Base-by-base conservation (phyloP, 75 land plant species). In the Gnetum montanum region DNA sequence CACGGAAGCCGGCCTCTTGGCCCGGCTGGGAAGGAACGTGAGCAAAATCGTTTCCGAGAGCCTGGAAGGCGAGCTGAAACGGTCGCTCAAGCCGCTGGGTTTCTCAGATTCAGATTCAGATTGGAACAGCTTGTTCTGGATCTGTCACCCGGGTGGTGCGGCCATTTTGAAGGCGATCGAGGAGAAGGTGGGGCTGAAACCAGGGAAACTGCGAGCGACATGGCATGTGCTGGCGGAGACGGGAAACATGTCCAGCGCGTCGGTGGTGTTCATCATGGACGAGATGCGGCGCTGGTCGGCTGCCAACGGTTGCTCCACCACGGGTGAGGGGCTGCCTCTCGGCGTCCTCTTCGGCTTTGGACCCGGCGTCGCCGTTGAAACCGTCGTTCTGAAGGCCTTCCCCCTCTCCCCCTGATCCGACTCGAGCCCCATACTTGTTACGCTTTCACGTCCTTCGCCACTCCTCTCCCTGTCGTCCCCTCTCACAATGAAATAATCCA, bases 291-390 rank as follows among this genome's bases (percentile, higher is more conserved):
- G 46, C 22, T n/a, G 34, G 18, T 72, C 77, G 5, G 31, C 16
- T 22, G 45, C 43, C 27, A 46, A 50, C 1, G 66, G 69, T 28
- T 19, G 16, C 27, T 19, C 41, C 31, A 77, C 71, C 6, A 61
- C 79, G 6, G 81, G 81, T 1, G 81, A 77, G 31, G 81, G 77
- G 34, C 16, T 47, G 25, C 73, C 69, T 0, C 65, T 63, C 60
- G 81, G 79, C 0, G 66, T 77, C n/a, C 55, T 78, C 43, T 46
- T 78, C n/a, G 69, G 65, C 8, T 76, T 70, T 24, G 76, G 79
- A 16, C 77, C 80, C 3, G 78, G 79, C 7, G 60, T 78, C 28
- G 74, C 81, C 15, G 62, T 79, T n/a, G 83, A 80, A 58, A 66
- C 75, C 0, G 65, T 72, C 6, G 63, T 72, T 34, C 60, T 72